Evolutionary conservation across 2,329 filamentous ascomycete species (phyloP).

Genomic region (Fusarium sp.): DNA sequence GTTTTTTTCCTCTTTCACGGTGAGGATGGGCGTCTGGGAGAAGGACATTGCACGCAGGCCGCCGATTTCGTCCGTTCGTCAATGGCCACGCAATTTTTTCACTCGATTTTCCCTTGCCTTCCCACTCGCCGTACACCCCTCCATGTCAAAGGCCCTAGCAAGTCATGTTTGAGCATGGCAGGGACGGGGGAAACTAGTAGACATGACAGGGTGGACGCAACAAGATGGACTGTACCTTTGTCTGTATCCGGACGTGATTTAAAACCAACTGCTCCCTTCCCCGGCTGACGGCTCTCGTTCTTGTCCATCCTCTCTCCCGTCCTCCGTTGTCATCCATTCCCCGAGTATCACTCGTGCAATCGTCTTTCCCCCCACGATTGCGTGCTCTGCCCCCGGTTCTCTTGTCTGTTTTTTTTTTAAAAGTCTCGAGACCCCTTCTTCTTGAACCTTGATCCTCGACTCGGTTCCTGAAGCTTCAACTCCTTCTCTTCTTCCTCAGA

Average conservation of each 20-base stretch:
- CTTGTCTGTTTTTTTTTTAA: constrained; percentile 12
- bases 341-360: constrained; percentile 30
- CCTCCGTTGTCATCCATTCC: constrained; percentile 12
- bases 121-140: constrained; percentile 27
- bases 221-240: constrained; percentile 38
- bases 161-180: constrained; percentile 24
- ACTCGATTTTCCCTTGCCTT: constrained; percentile 8
- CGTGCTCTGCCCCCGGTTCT: constrained; percentile 43
- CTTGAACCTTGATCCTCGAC: constrained; percentile 10
- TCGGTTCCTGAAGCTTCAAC: constrained; percentile 15
- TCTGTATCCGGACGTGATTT: constrained; percentile 26
- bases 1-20: constrained; percentile 39
- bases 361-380: constrained; percentile 48
- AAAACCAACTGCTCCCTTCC: constrained; percentile 34
- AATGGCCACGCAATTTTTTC: constrained; percentile 44
- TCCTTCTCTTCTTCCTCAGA: constrained; percentile 4
- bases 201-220: constrained; percentile 39
- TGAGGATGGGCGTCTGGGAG: constrained; percentile 27
- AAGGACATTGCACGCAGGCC: constrained; percentile 21
- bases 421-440: constrained; percentile 19
- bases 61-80: constrained; percentile 39
- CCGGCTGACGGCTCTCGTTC: constrained; percentile 5
- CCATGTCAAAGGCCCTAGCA: constrained; percentile 29
- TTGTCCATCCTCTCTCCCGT: constrained; percentile 14
- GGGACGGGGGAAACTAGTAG: constrained; percentile 30